Conservation (phyloP, 169 alveolate species). For the Plasmodium vivax region DNA sequence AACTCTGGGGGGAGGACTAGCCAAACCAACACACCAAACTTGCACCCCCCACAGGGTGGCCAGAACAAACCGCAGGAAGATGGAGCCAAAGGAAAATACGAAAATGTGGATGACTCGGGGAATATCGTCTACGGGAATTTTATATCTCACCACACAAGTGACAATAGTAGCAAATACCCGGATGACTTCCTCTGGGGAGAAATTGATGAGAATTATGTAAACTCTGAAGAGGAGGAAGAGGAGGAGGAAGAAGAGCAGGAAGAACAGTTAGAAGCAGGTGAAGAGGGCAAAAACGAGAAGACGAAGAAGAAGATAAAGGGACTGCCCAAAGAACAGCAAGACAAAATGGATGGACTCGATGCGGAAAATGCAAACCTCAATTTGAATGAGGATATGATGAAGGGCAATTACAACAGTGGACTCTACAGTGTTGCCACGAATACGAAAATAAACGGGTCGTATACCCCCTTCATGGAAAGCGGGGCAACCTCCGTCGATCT, state of each 20-base stretch:
- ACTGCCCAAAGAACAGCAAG: constrained; percentile 7
- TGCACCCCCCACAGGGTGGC: neutral
- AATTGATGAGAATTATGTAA: constrained; percentile 71
- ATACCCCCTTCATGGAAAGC: constrained; percentile 70
- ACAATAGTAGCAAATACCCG: constrained; percentile 52
- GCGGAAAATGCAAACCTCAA: constrained; percentile 2
- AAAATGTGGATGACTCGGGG: constrained; percentile 86
- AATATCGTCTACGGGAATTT: constrained; percentile 79
- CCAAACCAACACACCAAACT: neutral
- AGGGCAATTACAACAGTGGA: constrained; percentile 37
- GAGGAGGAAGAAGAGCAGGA: constrained; percentile 9
- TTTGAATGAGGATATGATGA: constrained; percentile 48
- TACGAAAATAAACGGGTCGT: constrained; percentile 43
- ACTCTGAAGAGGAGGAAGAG: constrained; percentile 14
- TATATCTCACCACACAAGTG: constrained; percentile 73
- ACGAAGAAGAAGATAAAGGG: constrained; percentile 43
- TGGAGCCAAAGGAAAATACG: constrained; percentile 71
- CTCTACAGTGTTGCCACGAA: constrained; percentile 56
- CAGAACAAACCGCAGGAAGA: neutral
- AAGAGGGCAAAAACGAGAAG: constrained; percentile 48
- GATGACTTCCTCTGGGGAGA: constrained; percentile 81
- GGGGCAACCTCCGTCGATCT: constrained; percentile 59
- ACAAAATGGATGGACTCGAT: constrained; percentile 14
- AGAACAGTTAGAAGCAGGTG: neutral
- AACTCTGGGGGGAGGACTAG: constrained; percentile 67